Evolutionary conservation across 208 protist species (phyloP), one percentile per base, ranked within the genome.

Genomic region (Angomonas deanei): DNA sequence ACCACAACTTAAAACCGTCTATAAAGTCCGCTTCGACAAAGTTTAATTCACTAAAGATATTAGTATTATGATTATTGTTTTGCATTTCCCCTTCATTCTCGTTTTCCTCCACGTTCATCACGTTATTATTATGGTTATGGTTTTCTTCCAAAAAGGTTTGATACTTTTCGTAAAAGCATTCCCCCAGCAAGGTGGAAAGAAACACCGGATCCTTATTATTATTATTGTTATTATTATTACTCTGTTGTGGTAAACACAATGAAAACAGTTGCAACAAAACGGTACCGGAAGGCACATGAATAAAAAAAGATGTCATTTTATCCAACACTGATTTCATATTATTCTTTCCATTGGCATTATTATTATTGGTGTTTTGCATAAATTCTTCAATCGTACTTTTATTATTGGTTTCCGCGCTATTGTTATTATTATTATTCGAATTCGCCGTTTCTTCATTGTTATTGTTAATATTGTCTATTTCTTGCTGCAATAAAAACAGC

Each of bases 101-200:
- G n/a, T n/a, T n/a, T n/a, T n/a, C n/a, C n/a, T n/a, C n/a, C n/a
- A 28, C 8, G 19, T 53, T 53, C 5, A 28, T 53, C 8, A 0
- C 56, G 10, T 47, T 65, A 4, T 39, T 13, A 21, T 71, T 46
- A 27, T 57, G 19, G 28, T 64, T 67, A 30, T 39, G 61, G 62
- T 34, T 67, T 57, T 67, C 17, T 61, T 67, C 67, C 17, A 66
- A 57, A 33, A 56, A n/a, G 21, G 23, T 13, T 21, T 28, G 13
- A 56, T 21, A 23, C 21, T 52, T 13, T 52, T 52, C 24, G 32
- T 48, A 19, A 48, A 17, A 17, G 23, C 46, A 48, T 65, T n/a
- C n/a, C n/a, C n/a, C n/a, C n/a, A n/a, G n/a, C n/a, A n/a, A n/a
- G n/a, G n/a, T n/a, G n/a, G n/a, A n/a, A n/a, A n/a, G n/a, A n/a